Base-by-base conservation (phyloP, 2,329 filamentous ascomycete genomes). In the Mariannaea elegans region DNA sequence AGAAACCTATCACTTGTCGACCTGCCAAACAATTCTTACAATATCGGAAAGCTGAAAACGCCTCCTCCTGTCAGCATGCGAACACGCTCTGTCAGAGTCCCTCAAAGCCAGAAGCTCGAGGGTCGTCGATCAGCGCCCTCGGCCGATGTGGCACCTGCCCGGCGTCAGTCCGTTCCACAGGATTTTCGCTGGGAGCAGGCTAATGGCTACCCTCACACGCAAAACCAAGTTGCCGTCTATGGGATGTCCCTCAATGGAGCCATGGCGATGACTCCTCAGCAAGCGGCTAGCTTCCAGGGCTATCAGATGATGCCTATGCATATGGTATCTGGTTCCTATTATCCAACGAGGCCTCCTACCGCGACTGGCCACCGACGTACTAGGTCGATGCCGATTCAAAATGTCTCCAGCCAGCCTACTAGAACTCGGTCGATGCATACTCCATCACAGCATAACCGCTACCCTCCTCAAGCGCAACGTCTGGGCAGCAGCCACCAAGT, bases 21-120 rank as follows among this genome's bases (percentile, higher is more conserved):
- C 10, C 49, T 54, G 21, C 56, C 66, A 5, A 56, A 47, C 41
- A 46, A 53, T 9, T 32, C 56, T 14, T 57, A 68, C 34, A 57
- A 68, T 12, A 54, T 65, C 18, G 71, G 68, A 38, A 75, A 71
- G 55, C 66, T 73, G 9, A 77, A 67, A 52, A 75, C 76, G 0
- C 74, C 77, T 3, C 77, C 78, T 1, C 78, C 80, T 0, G 73
- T 81, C 24, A 81, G 77, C 64, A 76, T 82, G 71, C 73, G 73
- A n/a, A 80, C 76, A 4, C 75, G 78, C 23, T 78, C 75, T 27
- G 71, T 62, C 12, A 75, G 70, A 39, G 62, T 63, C 16, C 39
- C 68, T 3, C 63, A 59, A 10, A 56, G 61, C 4, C 61, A 68
- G 36, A 5, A 59, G 14, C 55, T 59, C 5, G 56, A 56, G 1